Evolutionary conservation across 306 rosid species (phyloP), one percentile per base, ranked within the genome.

Genomic region (Vicia villosa): DNA sequence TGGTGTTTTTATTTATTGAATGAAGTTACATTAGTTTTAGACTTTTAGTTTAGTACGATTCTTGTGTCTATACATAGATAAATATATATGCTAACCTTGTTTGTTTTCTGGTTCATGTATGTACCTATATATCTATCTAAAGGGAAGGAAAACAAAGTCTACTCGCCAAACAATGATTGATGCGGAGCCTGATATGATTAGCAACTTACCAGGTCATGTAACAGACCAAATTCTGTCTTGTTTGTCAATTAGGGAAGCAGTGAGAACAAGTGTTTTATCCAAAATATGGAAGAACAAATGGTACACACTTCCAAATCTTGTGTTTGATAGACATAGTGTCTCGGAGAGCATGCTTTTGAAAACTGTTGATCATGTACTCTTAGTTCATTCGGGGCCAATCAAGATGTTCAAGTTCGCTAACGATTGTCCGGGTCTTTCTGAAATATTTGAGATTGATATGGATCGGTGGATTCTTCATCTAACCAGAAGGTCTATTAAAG

Each of bases 71-170:
- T 10, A 38, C 4, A 38, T 38, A 38, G 13, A 38, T 38, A 10
- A 10, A 10, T 45, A 45, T n/a, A 16, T 51, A 17, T 14, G 36
- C 37, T 40, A 69, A 67, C 36, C 41, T 47, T 42, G 38, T 73
- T 52, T 76, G 34, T 45, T 62, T 45, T 62, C 73, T 71, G 72
- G 74, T 41, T 43, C 24, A 13, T 24, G 28, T 24, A 24, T 24
- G 28, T 24, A 24, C 28, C 28, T 24, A 24, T 24, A 38, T 38
- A 38, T 38, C 13, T 38, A 38, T 10, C 43, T 38, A 38, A 10
- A 38, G 43, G 43, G 43, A 38, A 38, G 3, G 10, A 38, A 38
- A 38, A 9, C 1, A 38, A 38, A 10, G 5, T 7, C 43, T 10
- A 38, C 9, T 38, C 43, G 4, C 43, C 10, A 10, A 38, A 38